These are phyloP conservation scores for Panaeolus cyanescens DNA, from an alignment of 768 basidiomycete genomes.

Conservation along the genomic window DNA sequence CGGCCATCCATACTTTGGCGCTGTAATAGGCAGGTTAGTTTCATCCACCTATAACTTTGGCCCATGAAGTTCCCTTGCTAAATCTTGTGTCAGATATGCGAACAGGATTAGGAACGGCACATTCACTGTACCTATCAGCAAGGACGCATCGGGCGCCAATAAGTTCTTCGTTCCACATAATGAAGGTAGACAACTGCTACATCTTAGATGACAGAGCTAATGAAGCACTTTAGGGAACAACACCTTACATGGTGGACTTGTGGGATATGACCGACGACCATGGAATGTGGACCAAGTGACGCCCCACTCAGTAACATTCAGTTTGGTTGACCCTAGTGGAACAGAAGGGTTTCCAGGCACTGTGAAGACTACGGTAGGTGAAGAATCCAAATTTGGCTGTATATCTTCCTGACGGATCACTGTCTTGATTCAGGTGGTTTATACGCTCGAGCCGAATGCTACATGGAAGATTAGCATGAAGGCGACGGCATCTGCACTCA, in stretches of 20 bases:
- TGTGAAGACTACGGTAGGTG: slow-evolving; percentile 30
- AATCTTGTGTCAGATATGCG: slow-evolving; percentile 34
- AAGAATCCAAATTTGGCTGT: too few species aligned
- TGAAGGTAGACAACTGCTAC: slow-evolving; percentile 28
- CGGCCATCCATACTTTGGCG: slow-evolving; percentile 41
- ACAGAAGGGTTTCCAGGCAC: slow-evolving; percentile 51
- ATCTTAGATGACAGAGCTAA: too few species aligned
- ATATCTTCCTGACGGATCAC: too few species aligned
- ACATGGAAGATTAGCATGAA: slow-evolving; percentile 40
- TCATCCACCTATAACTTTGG: too few species aligned
- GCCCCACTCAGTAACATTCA: slow-evolving; percentile 42
- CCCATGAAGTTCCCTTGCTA: too few species aligned
- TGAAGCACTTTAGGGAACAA: slow-evolving; percentile 44
- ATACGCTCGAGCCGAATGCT: slow-evolving; percentile 34
- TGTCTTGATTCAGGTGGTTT: too few species aligned
- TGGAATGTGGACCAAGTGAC: slow-evolving; percentile 34
- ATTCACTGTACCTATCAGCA: slow-evolving; percentile 44
- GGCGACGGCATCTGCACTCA: slow-evolving; percentile 34
- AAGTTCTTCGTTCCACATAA: slow-evolving; percentile 40
- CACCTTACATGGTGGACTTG: slow-evolving; percentile 48
- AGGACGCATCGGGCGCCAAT: slow-evolving; percentile 36
- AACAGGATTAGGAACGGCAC: slow-evolving; percentile 45
- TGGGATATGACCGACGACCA: slow-evolving; percentile 45
- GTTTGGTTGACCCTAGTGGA: slow-evolving; percentile 42
- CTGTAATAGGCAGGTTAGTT: slow-evolving; percentile 32